Conservation (phyloP, 2,329 filamentous ascomycete species). For the Ophiostoma fasciatum region DNA sequence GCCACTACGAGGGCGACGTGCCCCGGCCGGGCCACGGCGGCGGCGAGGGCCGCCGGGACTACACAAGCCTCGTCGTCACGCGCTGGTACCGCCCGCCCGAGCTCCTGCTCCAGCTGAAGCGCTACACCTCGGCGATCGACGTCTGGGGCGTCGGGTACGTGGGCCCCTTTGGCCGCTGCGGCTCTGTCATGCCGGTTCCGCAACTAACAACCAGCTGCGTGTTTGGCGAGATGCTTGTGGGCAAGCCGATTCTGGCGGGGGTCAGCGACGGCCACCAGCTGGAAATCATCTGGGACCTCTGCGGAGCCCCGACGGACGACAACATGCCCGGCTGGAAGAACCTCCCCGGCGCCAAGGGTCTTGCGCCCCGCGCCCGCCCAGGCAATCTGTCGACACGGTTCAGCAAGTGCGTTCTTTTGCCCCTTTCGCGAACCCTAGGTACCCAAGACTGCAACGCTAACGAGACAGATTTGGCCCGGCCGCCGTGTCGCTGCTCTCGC, state of each 20-base stretch:
- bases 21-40: constrained; percentile 65
- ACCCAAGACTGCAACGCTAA: constrained; percentile 9
- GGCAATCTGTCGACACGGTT: constrained; percentile 62
- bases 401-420: constrained; percentile 36
- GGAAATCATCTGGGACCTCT: constrained; percentile 83
- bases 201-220: no score
- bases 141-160: constrained; percentile 92
- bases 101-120: constrained; percentile 70
- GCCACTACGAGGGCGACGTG: constrained; percentile 77
- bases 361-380: constrained; percentile 46
- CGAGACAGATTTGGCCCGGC: constrained; percentile 43
- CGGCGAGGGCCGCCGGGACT: constrained; percentile 75
- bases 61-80: constrained; percentile 93
- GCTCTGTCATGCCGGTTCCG: no score
- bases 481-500: constrained; percentile 65
- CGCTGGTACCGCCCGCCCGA: constrained; percentile 95
- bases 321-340: constrained; percentile 85
- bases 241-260: constrained; percentile 82
- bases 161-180: no score
- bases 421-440: background rate
- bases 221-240: constrained; percentile 92
- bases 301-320: constrained; percentile 77
- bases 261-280: constrained; percentile 82
- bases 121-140: constrained; percentile 95
- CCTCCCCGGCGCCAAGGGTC: constrained; percentile 65